Evolutionary conservation across 805 yeast genomes (phyloP).

Genomic region (Tetrapisispora fleetii): DNA sequence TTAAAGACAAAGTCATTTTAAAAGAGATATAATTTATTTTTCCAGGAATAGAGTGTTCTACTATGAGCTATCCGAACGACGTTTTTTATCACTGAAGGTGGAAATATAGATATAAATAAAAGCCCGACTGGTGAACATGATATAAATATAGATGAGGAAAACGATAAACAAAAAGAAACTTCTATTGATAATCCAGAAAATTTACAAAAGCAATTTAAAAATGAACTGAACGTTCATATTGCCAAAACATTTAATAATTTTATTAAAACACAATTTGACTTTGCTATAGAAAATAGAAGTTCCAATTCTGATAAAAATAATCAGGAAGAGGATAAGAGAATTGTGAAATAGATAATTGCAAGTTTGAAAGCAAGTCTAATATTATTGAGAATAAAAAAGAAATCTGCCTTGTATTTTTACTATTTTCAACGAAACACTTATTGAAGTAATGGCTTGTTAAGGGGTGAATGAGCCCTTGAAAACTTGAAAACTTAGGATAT

Average conservation of each 20-base stretch:
- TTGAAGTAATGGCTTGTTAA: not conserved
- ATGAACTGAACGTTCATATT: not conserved
- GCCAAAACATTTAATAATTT: not conserved
- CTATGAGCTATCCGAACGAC: not conserved
- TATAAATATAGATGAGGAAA: not conserved
- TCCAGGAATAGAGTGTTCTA: not conserved
- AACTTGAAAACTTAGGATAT: not conserved
- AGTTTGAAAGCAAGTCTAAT: not conserved
- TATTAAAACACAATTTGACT: not conserved
- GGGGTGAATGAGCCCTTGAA: not conserved
- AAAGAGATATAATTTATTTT: not conserved
- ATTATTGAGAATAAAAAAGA: not conserved
- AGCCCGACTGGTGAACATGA: not conserved
- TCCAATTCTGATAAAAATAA: not conserved
- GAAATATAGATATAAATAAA: not conserved
- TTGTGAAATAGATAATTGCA: not conserved
- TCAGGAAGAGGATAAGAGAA: not conserved
- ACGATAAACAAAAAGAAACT: not conserved
- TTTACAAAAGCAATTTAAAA: not conserved
- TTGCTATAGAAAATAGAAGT: not conserved
- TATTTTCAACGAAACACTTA: not conserved
- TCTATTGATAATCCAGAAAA: not conserved
- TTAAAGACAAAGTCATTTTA: not conserved
- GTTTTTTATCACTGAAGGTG: not conserved
- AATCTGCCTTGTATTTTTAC: not conserved